Evolutionary conservation across 257 asterid species (phyloP), one percentile per base, ranked within the genome.

Genomic region (Solanum ahanhuiri): DNA sequence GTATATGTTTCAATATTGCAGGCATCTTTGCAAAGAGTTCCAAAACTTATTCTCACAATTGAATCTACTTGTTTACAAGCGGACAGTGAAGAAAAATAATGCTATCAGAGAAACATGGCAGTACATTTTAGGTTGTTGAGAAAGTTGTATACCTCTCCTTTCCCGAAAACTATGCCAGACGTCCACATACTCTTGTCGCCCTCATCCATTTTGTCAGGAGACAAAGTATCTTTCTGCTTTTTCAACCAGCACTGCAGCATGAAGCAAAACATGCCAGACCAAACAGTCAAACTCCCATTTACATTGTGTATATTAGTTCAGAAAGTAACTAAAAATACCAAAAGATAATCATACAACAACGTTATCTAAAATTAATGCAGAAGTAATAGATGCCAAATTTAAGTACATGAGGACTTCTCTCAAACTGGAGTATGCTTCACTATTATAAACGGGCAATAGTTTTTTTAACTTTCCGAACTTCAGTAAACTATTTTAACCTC

Each of bases 181-280:
- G 98, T 96, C 99, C 99, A 96, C 98, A 93, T 90, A 70, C 43
- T 15, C 48, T 86, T 88, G 83, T 91, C 89, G 83, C 93, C 95
- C 22, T 87, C 77, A 30, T 89, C 94, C 81, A 86, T 94, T 91
- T 60, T 89, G 6, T 93, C 98, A 12, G 99, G 98, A 86, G 81
- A 75, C 90, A 95, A 86, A 64, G 86, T 91, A 89, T 96, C 99
- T 89, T 90, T 92, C 90, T 96, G 99, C 85, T 94, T 95, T 94
- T 96, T 96, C 95, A 95, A 89, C 99, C 98, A 96, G 90, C 99
- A 96, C 99, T 96, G 54, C 7, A 88, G 83, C 87, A 88, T 67
- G 43, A 28, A 83, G 77, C 12, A 83, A 63, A 4, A 39, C 57
- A 83, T 9, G 64, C 31, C 66, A 66, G 64, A n/a, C 43, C 66